Percentiles rank a stretch among this genome's conserved stretches.
These are phyloP conservation scores for Pouteria campechiana DNA, from an alignment of 179 eudicot species.

Conservation along the genomic window DNA sequence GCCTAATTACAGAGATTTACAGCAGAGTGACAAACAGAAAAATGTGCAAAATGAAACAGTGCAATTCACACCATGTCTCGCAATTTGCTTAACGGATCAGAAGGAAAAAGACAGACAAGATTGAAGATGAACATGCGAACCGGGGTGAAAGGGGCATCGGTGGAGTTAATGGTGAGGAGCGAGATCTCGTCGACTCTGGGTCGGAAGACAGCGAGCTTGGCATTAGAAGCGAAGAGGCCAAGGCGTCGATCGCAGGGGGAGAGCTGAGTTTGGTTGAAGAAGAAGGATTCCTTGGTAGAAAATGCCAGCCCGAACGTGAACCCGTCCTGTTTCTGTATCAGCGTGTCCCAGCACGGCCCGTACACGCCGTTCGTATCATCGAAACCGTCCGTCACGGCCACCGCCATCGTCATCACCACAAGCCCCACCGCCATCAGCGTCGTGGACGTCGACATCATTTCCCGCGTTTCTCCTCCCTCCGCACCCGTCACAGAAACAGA, in stretches of 20 bases:
- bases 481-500: too few relatives aligned
- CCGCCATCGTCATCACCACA: slow-evolving; percentile 8
- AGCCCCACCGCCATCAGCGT: slow-evolving; percentile 1
- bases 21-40: neutral
- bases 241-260: slow-evolving; percentile 82
- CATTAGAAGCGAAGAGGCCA: slow-evolving; percentile 20
- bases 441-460: slow-evolving; percentile 7
- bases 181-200: slow-evolving; percentile 80
- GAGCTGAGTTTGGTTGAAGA: slow-evolving; percentile 50
- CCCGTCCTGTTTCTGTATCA: slow-evolving; percentile 51
- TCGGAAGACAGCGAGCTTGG: slow-evolving; percentile 62
- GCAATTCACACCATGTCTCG: neutral
- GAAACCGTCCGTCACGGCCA: slow-evolving; percentile 13
- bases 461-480: neutral
- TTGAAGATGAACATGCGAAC: too few relatives aligned
- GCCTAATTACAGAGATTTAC: too few relatives aligned
- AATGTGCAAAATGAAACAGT: neutral
- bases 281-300: slow-evolving; percentile 27
- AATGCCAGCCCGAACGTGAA: slow-evolving; percentile 61
- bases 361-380: slow-evolving; percentile 47
- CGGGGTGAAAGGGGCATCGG: too few relatives aligned
- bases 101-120: slow-evolving; percentile 29
- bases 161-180: slow-evolving; percentile 51
- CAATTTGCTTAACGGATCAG: neutral
- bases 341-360: slow-evolving; percentile 65